Conservation (phyloP, 2,329 filamentous ascomycete species). For the Alternaria gansuensis region DNA sequence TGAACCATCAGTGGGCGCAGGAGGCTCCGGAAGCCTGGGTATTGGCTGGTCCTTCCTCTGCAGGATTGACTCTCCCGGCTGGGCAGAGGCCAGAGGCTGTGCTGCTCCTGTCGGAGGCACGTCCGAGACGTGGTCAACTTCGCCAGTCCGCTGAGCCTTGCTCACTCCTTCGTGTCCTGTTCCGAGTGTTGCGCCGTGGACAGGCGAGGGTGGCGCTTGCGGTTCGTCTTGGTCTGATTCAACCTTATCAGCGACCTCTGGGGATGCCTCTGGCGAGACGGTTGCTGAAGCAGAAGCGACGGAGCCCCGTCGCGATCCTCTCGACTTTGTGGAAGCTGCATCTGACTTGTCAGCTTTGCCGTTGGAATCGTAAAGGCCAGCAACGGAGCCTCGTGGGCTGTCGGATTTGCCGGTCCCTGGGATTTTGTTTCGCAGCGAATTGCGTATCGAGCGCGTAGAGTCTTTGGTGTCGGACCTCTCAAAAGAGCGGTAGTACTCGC, state of each 20-base stretch:
- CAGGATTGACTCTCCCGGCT: slow-evolving; percentile 88
- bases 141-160: slow-evolving; percentile 83
- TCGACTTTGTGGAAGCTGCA: slow-evolving; percentile 75
- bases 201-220: slow-evolving; percentile 80
- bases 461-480: slow-evolving; percentile 93
- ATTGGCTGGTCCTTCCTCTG: slow-evolving; percentile 78
- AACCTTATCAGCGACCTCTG: slow-evolving; percentile 47
- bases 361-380: slow-evolving; percentile 58
- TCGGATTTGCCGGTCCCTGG: slow-evolving; percentile 76
- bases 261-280: slow-evolving; percentile 54
- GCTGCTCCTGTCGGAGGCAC: slow-evolving; percentile 76
- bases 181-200: slow-evolving; percentile 77
- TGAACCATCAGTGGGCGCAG: slow-evolving; percentile 59
- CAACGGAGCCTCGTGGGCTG: slow-evolving; percentile 80
- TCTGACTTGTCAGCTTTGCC: slow-evolving; percentile 74
- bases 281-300: slow-evolving; percentile 43
- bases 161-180: slow-evolving; percentile 79
- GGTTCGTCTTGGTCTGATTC: slow-evolving; percentile 45
- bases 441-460: slow-evolving; percentile 84
- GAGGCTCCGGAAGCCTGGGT: slow-evolving; percentile 66
- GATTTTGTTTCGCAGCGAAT: slow-evolving; percentile 85
- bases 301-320: slow-evolving; percentile 49
- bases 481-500: slow-evolving; percentile 81
- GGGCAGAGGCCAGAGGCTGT: slow-evolving; percentile 65
- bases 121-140: slow-evolving; percentile 95